A percentile compares a stretch with the other conserved stretches of the same genome.
phyloP scores from a whole-genome alignment of 805 yeast species.

The Myxozyma neotropica region DNA sequence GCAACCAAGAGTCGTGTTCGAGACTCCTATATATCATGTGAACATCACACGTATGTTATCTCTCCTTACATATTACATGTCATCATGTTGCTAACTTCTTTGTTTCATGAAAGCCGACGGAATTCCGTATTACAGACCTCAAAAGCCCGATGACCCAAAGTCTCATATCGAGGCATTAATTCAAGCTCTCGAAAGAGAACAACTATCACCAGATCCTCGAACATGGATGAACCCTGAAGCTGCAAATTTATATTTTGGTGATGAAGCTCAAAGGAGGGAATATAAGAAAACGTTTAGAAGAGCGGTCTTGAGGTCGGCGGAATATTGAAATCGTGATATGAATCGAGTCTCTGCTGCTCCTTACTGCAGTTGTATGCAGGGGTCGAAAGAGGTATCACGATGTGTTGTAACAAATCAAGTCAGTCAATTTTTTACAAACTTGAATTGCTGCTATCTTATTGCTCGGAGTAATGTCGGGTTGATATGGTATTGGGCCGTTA shows the following conservation, averaged over 20 bases:
- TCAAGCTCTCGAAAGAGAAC: constrained; percentile 6
- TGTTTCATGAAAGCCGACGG: constrained; percentile 16
- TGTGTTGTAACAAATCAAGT: too few species aligned
- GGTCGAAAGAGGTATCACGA: too few species aligned
- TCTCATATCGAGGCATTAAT: constrained; percentile 18
- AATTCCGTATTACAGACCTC: constrained; percentile 16
- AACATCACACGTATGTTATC: constrained; percentile 15
- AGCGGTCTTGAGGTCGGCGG: constrained; percentile 18
- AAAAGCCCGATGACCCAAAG: constrained; percentile 10
- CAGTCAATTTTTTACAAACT: too few species aligned
- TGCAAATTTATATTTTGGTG: constrained; percentile 19
- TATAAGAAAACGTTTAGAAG: constrained; percentile 12
- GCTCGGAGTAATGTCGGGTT: not conserved
- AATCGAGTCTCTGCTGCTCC: not conserved
- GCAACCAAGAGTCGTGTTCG: constrained; percentile 21
- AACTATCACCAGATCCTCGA: constrained; percentile 25
- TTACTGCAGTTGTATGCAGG: too few species aligned
- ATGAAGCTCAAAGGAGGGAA: constrained; percentile 5
- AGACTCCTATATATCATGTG: constrained; percentile 23
- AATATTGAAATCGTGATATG: constrained; percentile 2
- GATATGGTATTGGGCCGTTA: not conserved
- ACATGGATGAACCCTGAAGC: constrained; percentile 27
- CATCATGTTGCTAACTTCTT: not conserved
- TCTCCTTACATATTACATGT: not conserved
- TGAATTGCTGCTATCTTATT: too few species aligned